A percentile compares a stretch with the other conserved stretches of the same genome.
Conservation (phyloP, 1,284 basidiomycete genomes). For the Ceratobasidium sp. region DNA sequence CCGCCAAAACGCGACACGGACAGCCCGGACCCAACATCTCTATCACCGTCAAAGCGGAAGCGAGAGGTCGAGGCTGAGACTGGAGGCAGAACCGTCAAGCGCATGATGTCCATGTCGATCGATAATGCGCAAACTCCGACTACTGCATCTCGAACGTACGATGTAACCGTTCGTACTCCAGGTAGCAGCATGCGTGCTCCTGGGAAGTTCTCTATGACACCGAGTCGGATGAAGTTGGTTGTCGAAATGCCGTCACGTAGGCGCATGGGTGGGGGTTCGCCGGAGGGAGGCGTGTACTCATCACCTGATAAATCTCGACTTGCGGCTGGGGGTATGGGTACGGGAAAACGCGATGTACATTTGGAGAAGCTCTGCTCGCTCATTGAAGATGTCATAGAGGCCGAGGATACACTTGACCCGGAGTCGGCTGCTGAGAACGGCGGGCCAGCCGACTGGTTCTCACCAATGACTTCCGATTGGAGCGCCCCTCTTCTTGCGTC, state of each 20-base stretch:
- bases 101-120: constrained; percentile 81
- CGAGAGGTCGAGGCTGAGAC: constrained; percentile 19
- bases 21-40: constrained; percentile 36
- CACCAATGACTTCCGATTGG: constrained; percentile 65
- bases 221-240: constrained; percentile 27
- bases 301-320: constrained; percentile 30
- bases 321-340: constrained; percentile 28
- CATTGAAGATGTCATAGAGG: constrained; percentile 89
- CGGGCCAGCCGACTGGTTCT: constrained; percentile 67
- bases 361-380: constrained; percentile 76
- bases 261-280: constrained; percentile 69
- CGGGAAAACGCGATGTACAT: constrained; percentile 57
- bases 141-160: constrained; percentile 2
- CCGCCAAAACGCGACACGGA: constrained; percentile 36
- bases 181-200: constrained; percentile 10
- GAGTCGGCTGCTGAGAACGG: constrained; percentile 60
- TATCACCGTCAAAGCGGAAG: constrained; percentile 38
- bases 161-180: constrained; percentile 36
- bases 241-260: constrained; percentile 32
- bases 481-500: constrained; percentile 69
- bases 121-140: constrained; percentile 10
- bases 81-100: constrained; percentile 84
- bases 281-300: constrained; percentile 75
- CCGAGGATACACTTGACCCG: constrained; percentile 80
- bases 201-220: constrained; percentile 6